These are phyloP conservation scores for Simplicillium sp. DNA, from an alignment of 2,329 filamentous ascomycete species.

Conservation along the genomic window DNA sequence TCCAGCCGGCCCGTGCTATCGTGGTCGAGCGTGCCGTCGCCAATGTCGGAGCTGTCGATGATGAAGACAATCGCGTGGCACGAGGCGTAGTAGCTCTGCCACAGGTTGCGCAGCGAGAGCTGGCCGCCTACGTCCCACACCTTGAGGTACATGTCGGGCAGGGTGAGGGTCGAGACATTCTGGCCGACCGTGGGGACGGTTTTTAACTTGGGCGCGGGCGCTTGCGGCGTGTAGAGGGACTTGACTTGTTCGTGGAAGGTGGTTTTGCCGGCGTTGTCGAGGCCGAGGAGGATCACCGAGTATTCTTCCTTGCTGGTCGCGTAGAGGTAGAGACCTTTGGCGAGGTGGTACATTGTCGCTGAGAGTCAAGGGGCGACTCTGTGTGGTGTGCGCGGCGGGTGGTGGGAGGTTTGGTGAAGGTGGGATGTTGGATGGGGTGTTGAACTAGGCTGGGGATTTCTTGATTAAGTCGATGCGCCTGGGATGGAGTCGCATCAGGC, in stretches of 20 bases:
- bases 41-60: conserved; percentile 89
- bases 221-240: conserved; percentile 63
- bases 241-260: conserved; percentile 97
- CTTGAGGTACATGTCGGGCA: conserved; percentile 94
- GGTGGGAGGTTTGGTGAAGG: too few species aligned
- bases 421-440: too few species aligned
- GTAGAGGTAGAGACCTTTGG: conserved; percentile 89
- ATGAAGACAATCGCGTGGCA: conserved; percentile 98
- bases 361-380: not conserved
- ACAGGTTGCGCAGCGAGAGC: conserved; percentile 76
- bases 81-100: conserved; percentile 90
- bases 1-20: conserved; percentile 55
- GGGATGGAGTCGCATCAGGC: too few species aligned
- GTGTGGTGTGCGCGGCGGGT: too few species aligned
- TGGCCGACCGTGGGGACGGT: conserved; percentile 96
- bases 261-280: conserved; percentile 97
- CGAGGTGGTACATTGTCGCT: conserved; percentile 77
- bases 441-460: too few species aligned
- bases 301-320: conserved; percentile 99
- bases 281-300: conserved; percentile 90
- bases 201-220: conserved; percentile 58
- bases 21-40: conserved; percentile 61
- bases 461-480: too few species aligned
- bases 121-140: conserved; percentile 98
- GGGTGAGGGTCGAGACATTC: conserved; percentile 84